phyloP scores from a whole-genome alignment of 2,329 filamentous ascomycete genomes.

The Talaromyces rugulosus region DNA sequence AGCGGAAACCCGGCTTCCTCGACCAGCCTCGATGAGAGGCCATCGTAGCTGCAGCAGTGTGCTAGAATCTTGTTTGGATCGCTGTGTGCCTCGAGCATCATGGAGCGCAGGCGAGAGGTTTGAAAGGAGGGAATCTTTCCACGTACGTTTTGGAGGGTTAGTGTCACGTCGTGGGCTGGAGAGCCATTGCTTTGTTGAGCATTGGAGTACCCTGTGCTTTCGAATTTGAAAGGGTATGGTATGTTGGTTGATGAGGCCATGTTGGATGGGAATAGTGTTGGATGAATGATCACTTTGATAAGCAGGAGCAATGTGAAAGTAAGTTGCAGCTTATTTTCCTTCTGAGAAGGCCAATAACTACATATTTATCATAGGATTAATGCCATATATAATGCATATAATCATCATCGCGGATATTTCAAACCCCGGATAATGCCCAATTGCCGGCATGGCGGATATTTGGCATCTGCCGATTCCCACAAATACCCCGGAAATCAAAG shows the following conservation, averaged over 20 bases:
- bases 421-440: not conserved
- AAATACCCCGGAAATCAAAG: not conserved
- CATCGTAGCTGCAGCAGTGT: slow-evolving; percentile 44
- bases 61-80: slow-evolving; percentile 44
- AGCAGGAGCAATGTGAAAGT: not conserved
- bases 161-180: not conserved
- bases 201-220: not conserved
- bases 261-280: not conserved
- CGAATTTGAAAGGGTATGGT: not conserved
- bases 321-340: no score
- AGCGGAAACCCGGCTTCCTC: slow-evolving; percentile 46
- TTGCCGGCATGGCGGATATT: not conserved
- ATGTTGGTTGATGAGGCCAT: not conserved
- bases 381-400: not conserved
- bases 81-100: slow-evolving; percentile 38
- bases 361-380: not conserved
- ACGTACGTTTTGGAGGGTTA: not conserved
- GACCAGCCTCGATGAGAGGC: slow-evolving; percentile 47
- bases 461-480: not conserved
- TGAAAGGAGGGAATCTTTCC: not conserved
- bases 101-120: slow-evolving; percentile 24
- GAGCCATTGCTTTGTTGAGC: not conserved
- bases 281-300: not conserved
- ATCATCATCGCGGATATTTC: not conserved
- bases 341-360: not conserved